Evolutionary conservation across 805 yeast genomes (phyloP).

Genomic region (Wickerhamiella kazuoi): DNA sequence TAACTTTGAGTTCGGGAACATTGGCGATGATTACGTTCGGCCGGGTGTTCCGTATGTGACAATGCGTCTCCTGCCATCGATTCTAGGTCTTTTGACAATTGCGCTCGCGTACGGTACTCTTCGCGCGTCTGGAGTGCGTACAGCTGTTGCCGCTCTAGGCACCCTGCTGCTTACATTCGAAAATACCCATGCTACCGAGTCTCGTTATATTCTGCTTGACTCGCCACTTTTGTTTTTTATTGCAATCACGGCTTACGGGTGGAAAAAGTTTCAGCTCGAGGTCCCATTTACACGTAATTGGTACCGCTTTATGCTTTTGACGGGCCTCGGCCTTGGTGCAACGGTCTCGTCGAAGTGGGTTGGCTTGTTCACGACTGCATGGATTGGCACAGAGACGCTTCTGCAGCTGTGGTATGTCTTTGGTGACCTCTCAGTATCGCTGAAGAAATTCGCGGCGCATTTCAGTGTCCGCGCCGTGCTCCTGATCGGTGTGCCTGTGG

Average conservation of each 20-base stretch:
- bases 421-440: slow-evolving; percentile 45
- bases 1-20: slow-evolving; percentile 23
- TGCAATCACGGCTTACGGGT: slow-evolving; percentile 32
- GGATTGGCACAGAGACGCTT: slow-evolving; percentile 37
- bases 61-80: slow-evolving; percentile 40
- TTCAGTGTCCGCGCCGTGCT: slow-evolving; percentile 25
- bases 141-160: slow-evolving; percentile 33
- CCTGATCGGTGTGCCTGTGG: slow-evolving; percentile 36
- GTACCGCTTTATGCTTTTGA: slow-evolving; percentile 31
- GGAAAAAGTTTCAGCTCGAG: slow-evolving; percentile 32
- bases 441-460: slow-evolving; percentile 25
- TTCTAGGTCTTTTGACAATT: slow-evolving; percentile 36
- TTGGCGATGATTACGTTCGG: slow-evolving; percentile 29
- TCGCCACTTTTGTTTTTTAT: slow-evolving; percentile 27
- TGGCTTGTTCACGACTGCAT: slow-evolving; percentile 48
- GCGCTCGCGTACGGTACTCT: slow-evolving; percentile 38
- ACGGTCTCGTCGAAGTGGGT: slow-evolving; percentile 49
- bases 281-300: slow-evolving; percentile 32
- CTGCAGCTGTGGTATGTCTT: slow-evolving; percentile 46
- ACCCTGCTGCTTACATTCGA: slow-evolving; percentile 40
- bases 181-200: slow-evolving; percentile 43
- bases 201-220: slow-evolving; percentile 35
- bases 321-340: slow-evolving; percentile 36
- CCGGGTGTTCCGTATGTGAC: slow-evolving; percentile 31
- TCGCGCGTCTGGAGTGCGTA: slow-evolving; percentile 37